Percentiles rank a stretch among this genome's conserved stretches.
phyloP scores from a whole-genome alignment of 805 yeast genomes.

The Candida sakaeoensis region DNA sequence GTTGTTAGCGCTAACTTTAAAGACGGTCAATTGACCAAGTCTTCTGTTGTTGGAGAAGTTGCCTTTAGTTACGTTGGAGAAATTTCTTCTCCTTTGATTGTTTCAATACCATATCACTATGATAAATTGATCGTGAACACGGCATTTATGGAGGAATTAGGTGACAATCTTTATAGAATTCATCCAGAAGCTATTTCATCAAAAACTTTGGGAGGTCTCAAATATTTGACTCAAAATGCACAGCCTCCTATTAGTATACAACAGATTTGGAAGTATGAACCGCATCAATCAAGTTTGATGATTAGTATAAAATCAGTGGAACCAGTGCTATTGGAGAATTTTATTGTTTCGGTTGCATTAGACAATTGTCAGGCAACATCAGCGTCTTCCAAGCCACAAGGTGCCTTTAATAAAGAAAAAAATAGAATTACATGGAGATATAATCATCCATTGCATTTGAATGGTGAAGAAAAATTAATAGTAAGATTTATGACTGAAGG shows the following conservation, averaged over 20 bases:
- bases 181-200: slow-evolving; percentile 51
- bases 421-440: slow-evolving; percentile 86
- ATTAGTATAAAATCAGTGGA: slow-evolving; percentile 48
- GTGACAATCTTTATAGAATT: slow-evolving; percentile 34
- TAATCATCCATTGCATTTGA: slow-evolving; percentile 35
- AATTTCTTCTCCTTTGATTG: slow-evolving; percentile 23
- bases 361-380: slow-evolving; percentile 59
- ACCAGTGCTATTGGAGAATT: slow-evolving; percentile 48
- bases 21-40: slow-evolving; percentile 57
- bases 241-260: slow-evolving; percentile 65
- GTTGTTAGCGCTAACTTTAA: slow-evolving; percentile 69
- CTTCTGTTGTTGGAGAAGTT: slow-evolving; percentile 78
- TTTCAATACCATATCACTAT: slow-evolving; percentile 44
- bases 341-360: slow-evolving; percentile 59
- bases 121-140: slow-evolving; percentile 46
- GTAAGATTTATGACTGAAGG: slow-evolving; percentile 84
- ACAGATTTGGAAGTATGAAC: slow-evolving; percentile 90
- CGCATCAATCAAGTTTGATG: slow-evolving; percentile 80
- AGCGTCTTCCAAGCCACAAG: slow-evolving; percentile 89
- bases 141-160: slow-evolving; percentile 26
- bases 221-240: slow-evolving; percentile 52
- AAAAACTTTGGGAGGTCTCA: slow-evolving; percentile 75
- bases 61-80: slow-evolving; percentile 61
- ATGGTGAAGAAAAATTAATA: slow-evolving; percentile 62
- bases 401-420: slow-evolving; percentile 82